Evolutionary conservation across 1,284 basidiomycete genomes (phyloP).

Genomic region (Puccinia coronata): DNA sequence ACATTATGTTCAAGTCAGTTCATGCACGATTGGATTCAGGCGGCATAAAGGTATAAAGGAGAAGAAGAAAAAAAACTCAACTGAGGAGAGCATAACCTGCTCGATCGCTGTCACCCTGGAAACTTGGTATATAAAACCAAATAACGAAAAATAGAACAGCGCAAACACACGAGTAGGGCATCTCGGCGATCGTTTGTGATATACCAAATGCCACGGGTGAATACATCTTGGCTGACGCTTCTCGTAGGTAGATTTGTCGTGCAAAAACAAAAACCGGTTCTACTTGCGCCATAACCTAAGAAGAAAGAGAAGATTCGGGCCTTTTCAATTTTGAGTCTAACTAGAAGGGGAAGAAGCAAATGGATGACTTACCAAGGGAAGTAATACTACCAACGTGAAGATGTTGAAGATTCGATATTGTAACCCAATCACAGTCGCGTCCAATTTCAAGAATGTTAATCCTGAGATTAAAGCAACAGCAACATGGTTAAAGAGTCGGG

Average conservation of each 20-base stretch:
- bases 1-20: background rate
- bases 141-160: slow-evolving; percentile 54
- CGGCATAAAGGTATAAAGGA: background rate
- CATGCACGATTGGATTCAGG: too few species aligned
- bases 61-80: too few species aligned
- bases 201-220: slow-evolving; percentile 79
- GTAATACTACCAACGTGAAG: slow-evolving; percentile 57
- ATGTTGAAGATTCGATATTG: slow-evolving; percentile 82
- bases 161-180: slow-evolving; percentile 73
- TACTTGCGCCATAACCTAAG: slow-evolving; percentile 70
- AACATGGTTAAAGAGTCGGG: slow-evolving; percentile 68
- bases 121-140: slow-evolving; percentile 65
- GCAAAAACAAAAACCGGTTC: slow-evolving; percentile 84
- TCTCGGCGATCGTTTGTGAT: slow-evolving; percentile 78
- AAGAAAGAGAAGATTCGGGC: background rate
- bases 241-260: slow-evolving; percentile 70
- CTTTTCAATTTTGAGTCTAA: background rate
- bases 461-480: slow-evolving; percentile 58
- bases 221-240: slow-evolving; percentile 66
- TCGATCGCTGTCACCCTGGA: slow-evolving; percentile 59
- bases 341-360: slow-evolving; percentile 54
- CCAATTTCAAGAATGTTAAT: slow-evolving; percentile 67
- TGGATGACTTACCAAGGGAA: slow-evolving; percentile 52
- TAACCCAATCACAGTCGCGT: slow-evolving; percentile 69
- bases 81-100: slow-evolving; percentile 73